phyloP scores from a whole-genome alignment of 2,329 filamentous ascomycete species.

The Trichophyton rubrum region DNA sequence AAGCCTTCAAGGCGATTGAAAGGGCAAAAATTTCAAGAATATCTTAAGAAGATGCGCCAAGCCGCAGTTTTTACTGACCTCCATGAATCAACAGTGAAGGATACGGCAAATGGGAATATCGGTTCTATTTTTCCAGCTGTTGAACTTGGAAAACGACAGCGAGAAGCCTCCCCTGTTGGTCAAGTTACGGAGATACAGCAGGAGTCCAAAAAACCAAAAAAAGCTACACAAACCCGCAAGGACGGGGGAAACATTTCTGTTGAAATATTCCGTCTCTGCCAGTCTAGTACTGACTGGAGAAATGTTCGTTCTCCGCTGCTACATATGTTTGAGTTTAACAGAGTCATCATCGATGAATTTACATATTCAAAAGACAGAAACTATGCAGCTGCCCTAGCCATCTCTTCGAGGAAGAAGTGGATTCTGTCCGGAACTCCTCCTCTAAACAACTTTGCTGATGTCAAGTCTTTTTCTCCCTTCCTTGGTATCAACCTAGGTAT shows the following conservation, averaged over 20 bases:
- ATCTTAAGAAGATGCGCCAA: conserved; percentile 13
- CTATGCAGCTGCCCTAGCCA: conserved; percentile 31
- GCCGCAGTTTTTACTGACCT: background rate
- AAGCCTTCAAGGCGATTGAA: conserved; percentile 23
- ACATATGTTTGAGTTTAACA: conserved; percentile 49
- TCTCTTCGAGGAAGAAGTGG: conserved; percentile 46
- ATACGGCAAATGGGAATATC: background rate
- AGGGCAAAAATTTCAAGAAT: conserved; percentile 18
- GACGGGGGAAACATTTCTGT: background rate
- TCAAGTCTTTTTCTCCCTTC: conserved; percentile 47
- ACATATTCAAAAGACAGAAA: conserved; percentile 41
- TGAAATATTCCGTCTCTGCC: conserved; percentile 17
- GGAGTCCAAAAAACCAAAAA: background rate
- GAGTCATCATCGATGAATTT: conserved; percentile 54
- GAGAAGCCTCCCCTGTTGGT: background rate
- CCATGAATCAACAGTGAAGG: background rate
- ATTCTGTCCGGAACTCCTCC: conserved; percentile 52
- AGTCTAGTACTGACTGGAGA: conserved; percentile 16
- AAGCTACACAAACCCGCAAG: background rate
- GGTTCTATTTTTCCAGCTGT: background rate
- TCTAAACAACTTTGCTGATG: conserved; percentile 45
- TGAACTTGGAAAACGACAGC: background rate
- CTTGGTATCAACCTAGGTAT: conserved; percentile 44
- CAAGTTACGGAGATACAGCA: background rate
- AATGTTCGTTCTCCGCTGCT: conserved; percentile 31